phyloP scores from a whole-genome alignment of 441 rosid species.

The Corymbia citriodora region DNA sequence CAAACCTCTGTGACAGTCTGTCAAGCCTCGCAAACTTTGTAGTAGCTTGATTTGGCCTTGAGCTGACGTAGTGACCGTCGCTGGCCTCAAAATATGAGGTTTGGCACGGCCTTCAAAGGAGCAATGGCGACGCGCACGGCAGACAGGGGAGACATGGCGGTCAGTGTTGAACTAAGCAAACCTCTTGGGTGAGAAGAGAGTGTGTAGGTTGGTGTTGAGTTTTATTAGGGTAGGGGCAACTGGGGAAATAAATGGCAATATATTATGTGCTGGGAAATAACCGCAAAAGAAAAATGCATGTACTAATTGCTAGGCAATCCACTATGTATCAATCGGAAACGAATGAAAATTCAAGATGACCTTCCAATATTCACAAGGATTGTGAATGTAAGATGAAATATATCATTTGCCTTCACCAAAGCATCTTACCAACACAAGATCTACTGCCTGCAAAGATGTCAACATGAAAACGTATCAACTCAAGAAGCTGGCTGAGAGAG shows the following conservation, averaged over 20 bases:
- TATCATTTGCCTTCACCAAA: too few relatives aligned
- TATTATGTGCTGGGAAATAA: too few relatives aligned
- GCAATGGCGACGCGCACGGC: not conserved
- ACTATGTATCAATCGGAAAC: too few relatives aligned
- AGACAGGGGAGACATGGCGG: not conserved
- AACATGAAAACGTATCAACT: not conserved
- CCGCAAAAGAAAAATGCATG: too few relatives aligned
- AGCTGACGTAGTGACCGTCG: not conserved
- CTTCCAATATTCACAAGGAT: too few relatives aligned
- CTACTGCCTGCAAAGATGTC: constrained; percentile 13
- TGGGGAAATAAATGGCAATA: too few relatives aligned
- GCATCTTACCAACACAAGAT: constrained; percentile 13
- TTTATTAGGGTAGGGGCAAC: not conserved
- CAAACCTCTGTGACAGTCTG: not conserved
- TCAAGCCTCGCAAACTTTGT: not conserved
- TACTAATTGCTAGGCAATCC: too few relatives aligned
- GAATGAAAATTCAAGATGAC: too few relatives aligned
- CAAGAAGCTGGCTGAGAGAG: not conserved
- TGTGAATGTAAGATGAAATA: too few relatives aligned
- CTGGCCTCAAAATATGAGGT: not conserved
- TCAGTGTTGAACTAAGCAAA: not conserved
- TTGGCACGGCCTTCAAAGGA: not conserved
- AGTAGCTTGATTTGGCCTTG: not conserved
- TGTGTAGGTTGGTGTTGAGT: not conserved
- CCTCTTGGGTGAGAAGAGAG: not conserved